Conservation (phyloP, 1,284 basidiomycete genomes). For the Hypsizygus ulmarius region DNA sequence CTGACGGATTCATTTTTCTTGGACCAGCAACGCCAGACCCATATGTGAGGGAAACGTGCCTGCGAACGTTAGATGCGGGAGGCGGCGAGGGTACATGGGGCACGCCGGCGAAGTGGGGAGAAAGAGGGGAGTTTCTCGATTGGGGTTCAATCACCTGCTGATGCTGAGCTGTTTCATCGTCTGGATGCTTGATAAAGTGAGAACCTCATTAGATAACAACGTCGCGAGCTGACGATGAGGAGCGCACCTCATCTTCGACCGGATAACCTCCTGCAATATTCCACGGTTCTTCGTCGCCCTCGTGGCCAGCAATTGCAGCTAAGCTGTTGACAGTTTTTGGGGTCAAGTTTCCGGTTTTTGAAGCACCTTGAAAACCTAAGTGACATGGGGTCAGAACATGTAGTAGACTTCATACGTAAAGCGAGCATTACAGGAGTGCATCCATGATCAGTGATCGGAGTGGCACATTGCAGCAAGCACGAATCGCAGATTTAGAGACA, state of each 20-base stretch:
- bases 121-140: constrained; percentile 53
- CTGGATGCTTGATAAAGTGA: constrained; percentile 31
- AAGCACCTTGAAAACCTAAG: constrained; percentile 39
- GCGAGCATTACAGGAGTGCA: constrained; percentile 20
- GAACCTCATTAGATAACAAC: not conserved
- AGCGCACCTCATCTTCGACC: constrained; percentile 52
- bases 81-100: constrained; percentile 65
- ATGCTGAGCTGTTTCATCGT: constrained; percentile 32
- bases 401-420: constrained; percentile 7
- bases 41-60: constrained; percentile 77
- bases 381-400: constrained; percentile 21
- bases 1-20: constrained; percentile 40
- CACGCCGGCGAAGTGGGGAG: constrained; percentile 51
- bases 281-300: constrained; percentile 84
- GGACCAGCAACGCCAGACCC: constrained; percentile 50
- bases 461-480: constrained; percentile 18
- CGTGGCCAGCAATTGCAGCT: constrained; percentile 76
- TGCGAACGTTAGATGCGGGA: constrained; percentile 64
- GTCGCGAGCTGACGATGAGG: constrained; percentile 5
- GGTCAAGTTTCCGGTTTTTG: constrained; percentile 59
- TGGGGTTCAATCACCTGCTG: constrained; percentile 49
- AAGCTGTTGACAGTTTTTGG: constrained; percentile 78
- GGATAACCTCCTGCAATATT: constrained; percentile 53
- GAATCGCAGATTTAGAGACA: constrained; percentile 8
- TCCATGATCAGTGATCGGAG: constrained; percentile 26